Evolutionary conservation across 495 filamentous ascomycete species (phyloP).

Genomic region (Aspergillus haitiensis): DNA sequence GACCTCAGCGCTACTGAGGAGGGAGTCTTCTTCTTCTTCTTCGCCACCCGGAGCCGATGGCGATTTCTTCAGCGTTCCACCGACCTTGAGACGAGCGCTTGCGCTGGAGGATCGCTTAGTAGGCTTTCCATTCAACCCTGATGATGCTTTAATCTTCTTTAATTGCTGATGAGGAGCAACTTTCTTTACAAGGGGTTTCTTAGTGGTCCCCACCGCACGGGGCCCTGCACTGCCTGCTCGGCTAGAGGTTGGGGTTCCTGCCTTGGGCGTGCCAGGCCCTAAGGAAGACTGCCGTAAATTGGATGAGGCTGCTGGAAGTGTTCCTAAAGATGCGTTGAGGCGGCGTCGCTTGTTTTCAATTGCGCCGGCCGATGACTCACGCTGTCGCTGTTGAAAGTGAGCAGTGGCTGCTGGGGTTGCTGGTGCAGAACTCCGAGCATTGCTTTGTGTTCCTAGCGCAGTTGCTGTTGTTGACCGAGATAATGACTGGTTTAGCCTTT

Average conservation of each 20-base stretch:
- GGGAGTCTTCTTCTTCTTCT: constrained; percentile 64
- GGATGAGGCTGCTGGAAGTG: constrained; percentile 67
- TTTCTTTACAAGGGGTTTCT: constrained; percentile 63
- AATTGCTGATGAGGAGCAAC: constrained; percentile 67
- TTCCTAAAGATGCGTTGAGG: constrained; percentile 62
- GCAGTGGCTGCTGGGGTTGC: constrained; percentile 64
- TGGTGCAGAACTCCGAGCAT: constrained; percentile 56
- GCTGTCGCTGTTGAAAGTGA: constrained; percentile 60
- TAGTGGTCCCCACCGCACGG: constrained; percentile 50
- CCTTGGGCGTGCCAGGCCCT: constrained; percentile 85
- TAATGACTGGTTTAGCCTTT: constrained; percentile 47
- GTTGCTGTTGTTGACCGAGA: constrained; percentile 27
- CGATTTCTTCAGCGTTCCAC: constrained; percentile 54
- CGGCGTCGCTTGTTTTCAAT: constrained; percentile 73
- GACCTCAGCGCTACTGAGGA: constrained; percentile 52
- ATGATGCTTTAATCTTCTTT: constrained; percentile 47
- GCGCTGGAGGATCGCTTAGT: constrained; percentile 54
- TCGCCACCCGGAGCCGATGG: constrained; percentile 60
- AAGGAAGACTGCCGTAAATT: constrained; percentile 78
- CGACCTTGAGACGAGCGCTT: constrained; percentile 37
- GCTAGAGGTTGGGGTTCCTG: constrained; percentile 59
- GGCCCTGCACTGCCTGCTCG: constrained; percentile 75
- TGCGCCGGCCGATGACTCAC: constrained; percentile 77
- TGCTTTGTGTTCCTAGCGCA: constrained; percentile 31
- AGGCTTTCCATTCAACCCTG: constrained; percentile 49